Conservation (phyloP, 768 basidiomycete species). For the Podaxis mareebaensis region DNA sequence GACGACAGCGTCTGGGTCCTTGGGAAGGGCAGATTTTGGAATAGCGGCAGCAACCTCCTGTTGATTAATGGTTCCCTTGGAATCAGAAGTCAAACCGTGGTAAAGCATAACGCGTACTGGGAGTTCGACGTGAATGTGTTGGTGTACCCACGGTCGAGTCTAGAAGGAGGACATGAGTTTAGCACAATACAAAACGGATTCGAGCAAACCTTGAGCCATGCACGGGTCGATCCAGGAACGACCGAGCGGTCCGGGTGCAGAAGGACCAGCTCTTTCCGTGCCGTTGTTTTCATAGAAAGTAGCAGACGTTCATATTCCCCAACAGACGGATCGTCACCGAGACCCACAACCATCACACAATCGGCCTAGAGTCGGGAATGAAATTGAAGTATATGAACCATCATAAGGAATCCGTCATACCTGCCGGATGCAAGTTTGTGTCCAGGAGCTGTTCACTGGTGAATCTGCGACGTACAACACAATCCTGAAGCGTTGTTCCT, state of each 20-base stretch:
- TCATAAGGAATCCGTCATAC: slow-evolving; percentile 32
- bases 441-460: slow-evolving; percentile 94
- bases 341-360: slow-evolving; percentile 90
- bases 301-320: slow-evolving; percentile 95
- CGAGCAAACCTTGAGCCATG: slow-evolving; percentile 83
- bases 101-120: slow-evolving; percentile 43
- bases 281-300: slow-evolving; percentile 95
- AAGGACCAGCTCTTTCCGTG: slow-evolving; percentile 94
- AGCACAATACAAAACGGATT: not conserved
- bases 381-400: not conserved
- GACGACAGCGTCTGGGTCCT: slow-evolving; percentile 85
- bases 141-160: slow-evolving; percentile 95
- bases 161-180: slow-evolving; percentile 30
- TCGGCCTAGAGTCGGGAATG: slow-evolving; percentile 61
- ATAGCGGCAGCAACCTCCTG: slow-evolving; percentile 74
- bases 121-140: slow-evolving; percentile 93
- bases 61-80: slow-evolving; percentile 4
- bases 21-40: slow-evolving; percentile 56
- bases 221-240: slow-evolving; percentile 86
- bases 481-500: slow-evolving; percentile 89
- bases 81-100: not conserved
- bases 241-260: slow-evolving; percentile 92
- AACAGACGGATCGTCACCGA: slow-evolving; percentile 87
- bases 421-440: slow-evolving; percentile 96
- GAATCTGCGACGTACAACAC: slow-evolving; percentile 98